phyloP scores from a whole-genome alignment of 225 moss, liverwort and hornwort species.

The Ulota crispa region DNA sequence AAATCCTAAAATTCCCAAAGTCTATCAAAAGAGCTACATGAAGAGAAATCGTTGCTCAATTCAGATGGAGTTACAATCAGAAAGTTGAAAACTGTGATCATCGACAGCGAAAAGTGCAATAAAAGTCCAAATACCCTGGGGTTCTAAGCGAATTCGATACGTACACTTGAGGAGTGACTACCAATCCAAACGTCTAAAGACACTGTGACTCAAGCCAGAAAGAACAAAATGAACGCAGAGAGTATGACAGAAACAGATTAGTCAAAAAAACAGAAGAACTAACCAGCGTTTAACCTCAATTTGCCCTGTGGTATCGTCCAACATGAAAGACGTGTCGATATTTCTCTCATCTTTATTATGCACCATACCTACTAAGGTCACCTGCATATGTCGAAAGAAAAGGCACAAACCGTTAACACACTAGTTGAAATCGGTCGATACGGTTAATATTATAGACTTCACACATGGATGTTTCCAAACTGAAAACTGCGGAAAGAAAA shows the following conservation, averaged over 20 bases:
- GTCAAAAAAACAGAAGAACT: conserved; percentile 8
- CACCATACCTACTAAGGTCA: conserved; percentile 92
- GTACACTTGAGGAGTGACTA: neutral
- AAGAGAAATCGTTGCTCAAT: neutral
- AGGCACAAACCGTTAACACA: neutral
- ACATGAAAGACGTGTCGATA: conserved; percentile 81
- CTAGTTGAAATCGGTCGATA: neutral
- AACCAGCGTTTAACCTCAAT: conserved; percentile 98
- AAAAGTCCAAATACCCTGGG: neutral
- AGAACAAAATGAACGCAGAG: neutral
- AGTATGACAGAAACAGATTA: neutral
- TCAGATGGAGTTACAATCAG: neutral
- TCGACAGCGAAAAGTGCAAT: neutral
- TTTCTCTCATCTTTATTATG: conserved; percentile 88
- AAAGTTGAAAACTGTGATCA: neutral
- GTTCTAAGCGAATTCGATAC: neutral
- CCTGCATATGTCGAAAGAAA: conserved; percentile 41
- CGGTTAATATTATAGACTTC: neutral
- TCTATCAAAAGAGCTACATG: neutral
- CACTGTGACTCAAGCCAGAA: neutral
- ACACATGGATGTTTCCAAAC: neutral
- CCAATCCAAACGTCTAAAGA: neutral
- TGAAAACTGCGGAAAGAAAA: neutral
- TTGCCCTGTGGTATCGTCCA: conserved; percentile 90
- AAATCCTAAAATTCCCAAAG: neutral